Base-by-base conservation (phyloP, 1,284 basidiomycete genomes). In the Erythrobasidium hasegawianum region DNA sequence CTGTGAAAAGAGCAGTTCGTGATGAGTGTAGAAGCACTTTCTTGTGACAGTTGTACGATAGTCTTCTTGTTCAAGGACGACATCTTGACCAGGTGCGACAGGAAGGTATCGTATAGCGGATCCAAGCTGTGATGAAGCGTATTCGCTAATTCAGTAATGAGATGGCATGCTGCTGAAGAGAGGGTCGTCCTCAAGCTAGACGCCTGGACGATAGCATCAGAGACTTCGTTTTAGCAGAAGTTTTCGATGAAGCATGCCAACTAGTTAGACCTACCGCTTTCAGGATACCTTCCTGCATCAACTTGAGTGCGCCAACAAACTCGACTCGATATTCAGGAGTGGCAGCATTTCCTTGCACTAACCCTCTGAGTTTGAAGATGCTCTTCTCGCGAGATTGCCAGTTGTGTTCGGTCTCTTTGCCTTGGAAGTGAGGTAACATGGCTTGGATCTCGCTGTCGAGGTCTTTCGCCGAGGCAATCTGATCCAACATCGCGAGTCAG, bases 341-440 rank as follows among this genome's bases (percentile, higher is more conserved):
- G 0, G 88, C 56, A 16, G 22, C 87, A 53, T 88, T 87, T 27
- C 88, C 90, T 26, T 53, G 88, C 68, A 99, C 78, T 89, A 98
- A 93, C 5, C 95, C 94, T 55, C 96, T 84, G 10, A 98, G 85
- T 16, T 85, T 83, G 54, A 86, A 81, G 67, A 97, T 82, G 13
- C 87, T 82, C 69, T 83, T 85, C 70, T 99, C 95, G 69, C 95
- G 84, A 24, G 82, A 80, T 47, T 85, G 82, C 95, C 95, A 99
- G 75, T 99, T 99, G 72, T 95, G 90, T 75, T 98, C 95, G 0
- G 89, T 91, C 79, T 99, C 96, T 78, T 86, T 96, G 16, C 92
- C 93, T 86, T 91, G 88, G 73, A 97, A 97, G 65, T 82, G 80
- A 57, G 87, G 87, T 20, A 83, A 75, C 87, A 96, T 92, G 16